Evolutionary conservation across 805 yeast species (phyloP), one percentile per base, ranked within the genome.

Genomic region (Blastobotrys americana): DNA sequence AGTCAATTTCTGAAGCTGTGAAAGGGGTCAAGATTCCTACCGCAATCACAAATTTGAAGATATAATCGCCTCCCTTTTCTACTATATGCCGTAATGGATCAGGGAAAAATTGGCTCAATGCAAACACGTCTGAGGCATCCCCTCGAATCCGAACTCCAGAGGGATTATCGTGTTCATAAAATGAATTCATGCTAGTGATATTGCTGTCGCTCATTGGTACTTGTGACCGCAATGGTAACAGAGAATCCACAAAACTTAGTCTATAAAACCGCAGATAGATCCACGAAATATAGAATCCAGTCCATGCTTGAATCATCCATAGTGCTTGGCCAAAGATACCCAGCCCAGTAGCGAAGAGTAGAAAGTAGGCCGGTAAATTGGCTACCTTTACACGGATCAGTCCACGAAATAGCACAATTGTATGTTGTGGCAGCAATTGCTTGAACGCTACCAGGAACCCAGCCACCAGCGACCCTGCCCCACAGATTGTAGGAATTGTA

Each of bases 61-160:
- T 45, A 3, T 57, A 59, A 36, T 74, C 61, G 48, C 80, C 79
- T 0, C 79, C 54, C 1, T 78, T 76, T 27, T 69, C 67, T 39
- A 86, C 59, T 20, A 72, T 50, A 2, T 77, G 74, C 44, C 77
- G 76, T 2, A 74, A 28, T 1, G 74, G 59, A 39, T 71, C 77
- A 0, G 97, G 97, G 77, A 89, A 89, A 60, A 89, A 86, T 55
- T 82, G 82, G 25, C 81, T 80, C 50, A 89, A 71, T 44, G 84
- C 79, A 68, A 89, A 89, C 1, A 90, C 83, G 53, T 89, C 96
- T 0, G 93, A 80, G 0, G 96, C 95, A 61, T 88, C 96, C 33
- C 97, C 96, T 21, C 74, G 63, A 8, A 80, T 65, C 19, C 70
- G 59, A 27, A 53, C 13, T 44, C 57, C 55, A 25, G 51, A 40